Base-by-base conservation (phyloP, 78 protist genomes). In the Isochrysis galbana region DNA sequence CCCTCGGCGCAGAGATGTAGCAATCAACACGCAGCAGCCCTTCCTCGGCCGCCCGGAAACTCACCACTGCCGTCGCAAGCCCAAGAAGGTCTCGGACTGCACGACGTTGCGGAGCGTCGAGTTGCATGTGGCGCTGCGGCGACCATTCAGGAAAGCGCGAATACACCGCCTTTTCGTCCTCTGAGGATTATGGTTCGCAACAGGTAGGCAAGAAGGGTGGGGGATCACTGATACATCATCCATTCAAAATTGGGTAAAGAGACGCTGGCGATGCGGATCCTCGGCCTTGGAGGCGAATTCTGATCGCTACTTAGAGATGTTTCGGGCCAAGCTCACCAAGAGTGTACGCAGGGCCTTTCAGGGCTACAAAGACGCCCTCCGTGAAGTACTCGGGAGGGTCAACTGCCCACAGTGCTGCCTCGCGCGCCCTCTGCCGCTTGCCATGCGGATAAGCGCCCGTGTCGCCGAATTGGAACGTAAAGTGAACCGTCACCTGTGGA, bases 321-420 rank as follows among this genome's bases (percentile, higher is more conserved):
- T n/a, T n/a, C n/a, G n/a, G n/a, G n/a, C n/a, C n/a, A n/a, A n/a
- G n/a, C n/a, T n/a, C n/a, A n/a, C n/a, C n/a, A n/a, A n/a, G n/a
- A n/a, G n/a, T n/a, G 84, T 77, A 77, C 34, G 46, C 2, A 0
- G 47, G 44, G 44, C 84, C 84, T 0, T 11, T 29, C 23, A 80
- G 21, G 21, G 38, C 39, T 0, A 80, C n/a, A 23, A 14, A 80
- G 55, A 41, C 39, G 17, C 88, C 88, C 23, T 80, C 88, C 25
- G 88, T 41, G 88, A 44, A 80, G 55, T 80, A 80, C 14, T 44
- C 55, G 55, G 54, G 55, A 32, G 88, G 88, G 88, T 80, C 88
- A 25, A 80, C 88, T 0, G 88, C 48, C 88, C 88, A 80, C 17
- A 44, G 36, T 38, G 25, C 55, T 23, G 38, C 55, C 88, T 80